phyloP scores from a whole-genome alignment of 305 asterid genomes.

The Solanum hybrid region DNA sequence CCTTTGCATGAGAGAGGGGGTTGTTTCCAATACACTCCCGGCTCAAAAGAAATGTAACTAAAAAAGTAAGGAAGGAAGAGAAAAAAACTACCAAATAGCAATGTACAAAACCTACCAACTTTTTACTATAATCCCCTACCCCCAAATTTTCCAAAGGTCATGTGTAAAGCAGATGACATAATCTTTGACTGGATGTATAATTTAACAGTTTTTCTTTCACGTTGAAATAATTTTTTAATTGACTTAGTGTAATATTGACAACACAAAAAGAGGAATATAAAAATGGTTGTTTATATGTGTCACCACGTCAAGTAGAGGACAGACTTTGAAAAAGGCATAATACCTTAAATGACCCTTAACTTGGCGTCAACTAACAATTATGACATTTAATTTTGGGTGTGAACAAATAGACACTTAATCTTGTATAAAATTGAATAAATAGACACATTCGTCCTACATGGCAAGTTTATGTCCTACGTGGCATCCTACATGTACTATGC shows the following conservation, averaged over 20 bases:
- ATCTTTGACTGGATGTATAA: background rate
- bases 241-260: background rate
- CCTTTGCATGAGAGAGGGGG: background rate
- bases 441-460: no score
- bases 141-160: background rate
- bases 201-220: background rate
- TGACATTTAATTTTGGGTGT: fast-evolving
- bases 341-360: no score
- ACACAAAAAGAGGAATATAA: background rate
- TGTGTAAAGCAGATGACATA: background rate
- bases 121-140: background rate
- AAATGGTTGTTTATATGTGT: background rate
- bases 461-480: no score
- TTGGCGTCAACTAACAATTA: fast-evolving
- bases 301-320: background rate
- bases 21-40: background rate
- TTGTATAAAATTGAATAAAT: no score
- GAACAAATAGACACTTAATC: fast-evolving
- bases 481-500: no score
- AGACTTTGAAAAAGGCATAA: background rate
- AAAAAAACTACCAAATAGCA: background rate
- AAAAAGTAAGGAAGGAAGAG: no score
- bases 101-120: background rate
- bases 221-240: background rate
- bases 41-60: background rate